Conservation (phyloP, 2,329 filamentous ascomycete genomes). For the Bipolaris cookei region DNA sequence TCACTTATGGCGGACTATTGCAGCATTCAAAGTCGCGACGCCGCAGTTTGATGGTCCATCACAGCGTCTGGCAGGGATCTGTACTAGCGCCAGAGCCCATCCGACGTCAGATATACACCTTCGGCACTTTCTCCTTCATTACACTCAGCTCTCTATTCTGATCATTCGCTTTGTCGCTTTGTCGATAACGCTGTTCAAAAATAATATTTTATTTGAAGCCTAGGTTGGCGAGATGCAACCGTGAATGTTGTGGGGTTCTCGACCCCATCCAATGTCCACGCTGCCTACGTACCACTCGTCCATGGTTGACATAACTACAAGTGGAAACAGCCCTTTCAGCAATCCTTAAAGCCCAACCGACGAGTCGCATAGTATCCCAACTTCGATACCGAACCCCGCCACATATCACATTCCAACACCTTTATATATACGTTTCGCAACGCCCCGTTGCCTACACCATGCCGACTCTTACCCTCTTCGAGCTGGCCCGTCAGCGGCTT, state of each 20-base stretch:
- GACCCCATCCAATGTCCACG: constrained; percentile 8
- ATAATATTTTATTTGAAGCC: background rate
- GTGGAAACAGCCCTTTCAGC: constrained; percentile 6
- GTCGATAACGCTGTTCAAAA: background rate
- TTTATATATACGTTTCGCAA: background rate
- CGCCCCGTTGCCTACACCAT: constrained; percentile 24
- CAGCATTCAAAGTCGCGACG: constrained; percentile 10
- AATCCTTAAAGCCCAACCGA: constrained; percentile 1
- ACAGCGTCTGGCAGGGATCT: constrained; percentile 7
- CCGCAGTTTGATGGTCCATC: constrained; percentile 6
- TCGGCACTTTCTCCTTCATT: constrained; percentile 11
- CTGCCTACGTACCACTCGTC: constrained; percentile 7
- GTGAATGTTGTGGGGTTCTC: constrained; percentile 13
- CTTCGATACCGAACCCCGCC: background rate
- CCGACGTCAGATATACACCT: constrained; percentile 20
- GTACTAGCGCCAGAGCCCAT: constrained; percentile 7
- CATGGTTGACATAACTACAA: constrained; percentile 13
- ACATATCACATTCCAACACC: background rate
- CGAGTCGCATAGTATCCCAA: no score
- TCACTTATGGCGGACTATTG: background rate
- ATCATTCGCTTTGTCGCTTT: background rate
- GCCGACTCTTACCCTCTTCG: constrained; percentile 48
- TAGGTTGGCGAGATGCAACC: constrained; percentile 6
- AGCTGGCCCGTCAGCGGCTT: constrained; percentile 50
- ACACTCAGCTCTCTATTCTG: background rate